Percentiles rank a stretch among this genome's conserved stretches.
Conservation (phyloP, 2,329 filamentous ascomycete genomes). For the Cadophora sp. region DNA sequence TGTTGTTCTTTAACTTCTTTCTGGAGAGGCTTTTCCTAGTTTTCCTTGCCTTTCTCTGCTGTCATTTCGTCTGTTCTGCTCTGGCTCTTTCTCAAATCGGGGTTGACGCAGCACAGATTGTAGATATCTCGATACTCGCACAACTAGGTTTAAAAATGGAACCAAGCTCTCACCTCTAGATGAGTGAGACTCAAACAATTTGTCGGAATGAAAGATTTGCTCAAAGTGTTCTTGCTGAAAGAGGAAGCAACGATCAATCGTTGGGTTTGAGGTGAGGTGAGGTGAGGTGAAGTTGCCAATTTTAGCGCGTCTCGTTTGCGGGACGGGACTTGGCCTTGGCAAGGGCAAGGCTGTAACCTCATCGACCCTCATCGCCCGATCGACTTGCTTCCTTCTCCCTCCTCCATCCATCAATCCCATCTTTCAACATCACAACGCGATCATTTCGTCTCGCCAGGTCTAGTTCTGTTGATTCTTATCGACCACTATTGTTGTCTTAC, state of each 20-base stretch:
- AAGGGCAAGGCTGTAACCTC: constrained; percentile 11
- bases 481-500: not conserved
- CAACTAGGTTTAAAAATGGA: not conserved
- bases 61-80: not conserved
- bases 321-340: not conserved
- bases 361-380: not conserved
- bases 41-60: not conserved
- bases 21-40: not conserved
- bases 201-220: not conserved
- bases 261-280: no score
- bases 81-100: not conserved
- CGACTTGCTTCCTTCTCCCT: not conserved
- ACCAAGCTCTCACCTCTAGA: not conserved
- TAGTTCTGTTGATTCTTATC: not conserved
- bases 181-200: not conserved
- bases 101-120: not conserved
- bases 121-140: not conserved
- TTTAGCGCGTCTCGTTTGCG: constrained; percentile 5
- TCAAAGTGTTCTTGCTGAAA: not conserved
- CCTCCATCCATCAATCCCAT: constrained; percentile 1
- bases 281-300: not conserved
- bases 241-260: constrained; percentile 12
- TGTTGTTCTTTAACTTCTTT: not conserved
- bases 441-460: not conserved
- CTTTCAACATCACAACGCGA: constrained; percentile 5